Base-by-base conservation (phyloP, 192 early-diverging fungal genomes). In the Mortierella alpina region DNA sequence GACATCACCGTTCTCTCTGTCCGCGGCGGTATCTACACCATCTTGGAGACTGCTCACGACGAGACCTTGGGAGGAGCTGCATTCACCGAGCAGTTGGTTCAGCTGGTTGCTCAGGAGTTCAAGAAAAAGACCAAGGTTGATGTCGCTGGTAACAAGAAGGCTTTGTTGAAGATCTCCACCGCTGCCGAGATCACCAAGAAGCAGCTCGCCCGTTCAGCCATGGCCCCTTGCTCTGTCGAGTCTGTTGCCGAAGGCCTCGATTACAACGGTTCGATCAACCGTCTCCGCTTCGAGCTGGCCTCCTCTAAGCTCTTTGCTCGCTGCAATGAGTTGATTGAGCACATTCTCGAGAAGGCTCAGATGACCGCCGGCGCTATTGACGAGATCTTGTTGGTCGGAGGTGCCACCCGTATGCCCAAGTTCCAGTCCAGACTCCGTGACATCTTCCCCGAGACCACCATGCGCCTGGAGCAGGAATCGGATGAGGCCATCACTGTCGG, bases 111-210 rank as follows among this genome's bases (percentile, higher is more conserved):
- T 49, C 88, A 86, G 45, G 96, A 98, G 74, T 99, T 99, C 87
- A 92, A 94, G 81, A 91, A 91, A 72, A 95, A 96, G 83, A 87
- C 86, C 61, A 92, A 94, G 85, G 83, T 94, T 42, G 94, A 97
- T 78, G 87, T 98, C 61, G 75, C 75, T 45, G 79, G 86, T 63
- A 95, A 96, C 83, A 86, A 88, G 69, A 89, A 92, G 66, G 89
- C 97, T 40, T 68, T 93, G 48, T 86, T 91, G 62, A 99, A 99
- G 89, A 88, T 98, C 62, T 83, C 86, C 40, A 86, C 86, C 76
- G 93, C 95, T 40, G 94, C 92, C 51, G 97, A 99, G 86, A 85
- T 91, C 63, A 98, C 97, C 71, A 98, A 98, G 90, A 91, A 93
- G 69, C 93, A 93, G 72, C 88, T 99, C 54, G 91, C 95, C 51